phyloP scores from a whole-genome alignment of 2,329 filamentous ascomycete genomes.

The Exophiala alcalophila region DNA sequence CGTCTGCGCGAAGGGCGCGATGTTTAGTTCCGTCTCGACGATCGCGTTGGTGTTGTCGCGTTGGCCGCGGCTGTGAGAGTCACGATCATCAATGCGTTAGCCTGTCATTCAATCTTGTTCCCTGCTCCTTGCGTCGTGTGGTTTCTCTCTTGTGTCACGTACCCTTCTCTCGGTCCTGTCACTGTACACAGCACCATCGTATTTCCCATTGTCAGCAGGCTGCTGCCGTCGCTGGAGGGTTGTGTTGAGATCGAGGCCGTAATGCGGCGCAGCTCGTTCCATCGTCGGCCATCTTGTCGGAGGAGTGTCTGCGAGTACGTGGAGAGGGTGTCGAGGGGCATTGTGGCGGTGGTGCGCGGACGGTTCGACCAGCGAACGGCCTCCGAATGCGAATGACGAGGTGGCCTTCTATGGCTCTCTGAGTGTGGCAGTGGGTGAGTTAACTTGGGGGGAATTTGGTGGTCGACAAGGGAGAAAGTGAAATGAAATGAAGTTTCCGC shows the following conservation, averaged over 20 bases:
- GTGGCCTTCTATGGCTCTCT: no score
- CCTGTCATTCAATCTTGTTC: no score
- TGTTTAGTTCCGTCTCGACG: slow-evolving; percentile 30
- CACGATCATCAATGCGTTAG: no score
- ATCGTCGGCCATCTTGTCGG: slow-evolving; percentile 79
- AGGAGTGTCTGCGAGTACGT: slow-evolving; percentile 84
- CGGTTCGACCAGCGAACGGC: no score
- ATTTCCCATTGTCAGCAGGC: slow-evolving; percentile 94
- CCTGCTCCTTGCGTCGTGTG: no score
- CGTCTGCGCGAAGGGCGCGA: slow-evolving; percentile 30
- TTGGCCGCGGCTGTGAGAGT: slow-evolving; percentile 26
- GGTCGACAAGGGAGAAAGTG: no score
- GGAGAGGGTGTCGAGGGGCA: slow-evolving; percentile 93
- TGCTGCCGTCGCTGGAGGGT: slow-evolving; percentile 85
- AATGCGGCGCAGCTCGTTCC: slow-evolving; percentile 92
- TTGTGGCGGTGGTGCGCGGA: slow-evolving; percentile 46
- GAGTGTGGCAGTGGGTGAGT: no score
- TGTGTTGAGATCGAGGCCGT: slow-evolving; percentile 90
- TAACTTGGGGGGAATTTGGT: no score
- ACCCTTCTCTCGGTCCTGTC: slow-evolving; percentile 73
- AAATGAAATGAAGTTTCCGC: no score
- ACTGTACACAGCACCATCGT: slow-evolving; percentile 95
- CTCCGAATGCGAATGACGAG: no score
- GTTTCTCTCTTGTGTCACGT: no score
- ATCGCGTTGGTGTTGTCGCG: slow-evolving; percentile 29